Evolutionary conservation across 257 asterid species (phyloP), one percentile per base, ranked within the genome.

Genomic region (Nicotiana sylvestris): DNA sequence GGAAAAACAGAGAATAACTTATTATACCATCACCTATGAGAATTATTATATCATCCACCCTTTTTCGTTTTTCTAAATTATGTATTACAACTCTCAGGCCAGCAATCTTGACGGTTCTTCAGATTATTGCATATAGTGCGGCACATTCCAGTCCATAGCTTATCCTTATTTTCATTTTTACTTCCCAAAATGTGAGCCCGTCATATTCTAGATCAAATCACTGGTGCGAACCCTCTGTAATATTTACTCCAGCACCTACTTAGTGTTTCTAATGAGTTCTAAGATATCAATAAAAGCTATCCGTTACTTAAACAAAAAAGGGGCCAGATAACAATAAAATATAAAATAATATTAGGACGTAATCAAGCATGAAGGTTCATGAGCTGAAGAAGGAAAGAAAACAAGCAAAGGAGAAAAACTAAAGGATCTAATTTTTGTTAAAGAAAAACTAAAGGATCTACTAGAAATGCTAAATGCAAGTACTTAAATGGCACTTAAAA

Each of bases 401-500:
- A 7, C 61, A 5, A 60, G 72, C 29, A 74, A 27, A 1, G 39
- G 21, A 55, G 58, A 67, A 62, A 81, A 33, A 49, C 43, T 74
- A 74, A 6, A 74, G 80, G 80, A 74, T 74, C n/a, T 27, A 27
- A 43, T 43, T 43, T 43, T 43, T 43, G 49, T 7, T 43, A 43
- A 39, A 55, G 43, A 67, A 62, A 81, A 35, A 49, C 43, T 74
- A 74, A 6, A 76, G 64, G 80, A 76, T 76, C n/a, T 27, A 76
- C 43, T 76, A 51, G 16, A 51, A 29, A 7, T 51, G 80, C 46
- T 27, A 76, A 76, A 49, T 51, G 53, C 27, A 51, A 29, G 64
- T n/a, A 13, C 46, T 74, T 74, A 16, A 21, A 17, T 43, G 37
- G 64, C 76, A 65, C 9, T 27, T n/a, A 29, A 77, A 81, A 62